Evolutionary conservation across 1,139 yeast genomes (phyloP).

Genomic region (Pichia sp.): DNA sequence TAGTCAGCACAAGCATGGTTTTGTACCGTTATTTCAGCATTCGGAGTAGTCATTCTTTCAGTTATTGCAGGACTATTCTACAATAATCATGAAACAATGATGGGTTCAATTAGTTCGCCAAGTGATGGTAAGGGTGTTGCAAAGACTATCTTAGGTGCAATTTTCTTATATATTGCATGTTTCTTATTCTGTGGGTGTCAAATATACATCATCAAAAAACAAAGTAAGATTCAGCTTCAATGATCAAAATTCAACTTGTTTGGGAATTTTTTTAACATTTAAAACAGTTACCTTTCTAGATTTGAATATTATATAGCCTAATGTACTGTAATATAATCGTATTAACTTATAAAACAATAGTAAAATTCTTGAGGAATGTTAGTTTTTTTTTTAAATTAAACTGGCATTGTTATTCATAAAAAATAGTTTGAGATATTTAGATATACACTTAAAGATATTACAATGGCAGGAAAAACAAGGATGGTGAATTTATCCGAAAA

Average conservation of each 20-base stretch:
- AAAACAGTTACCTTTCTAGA: too few species aligned
- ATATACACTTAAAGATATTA: too few species aligned
- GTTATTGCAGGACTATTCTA: constrained; percentile 79
- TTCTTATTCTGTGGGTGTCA: constrained; percentile 88
- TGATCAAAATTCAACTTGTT: not conserved
- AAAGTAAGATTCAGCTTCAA: constrained; percentile 47
- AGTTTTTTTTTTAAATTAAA: not conserved
- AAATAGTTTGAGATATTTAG: too few species aligned
- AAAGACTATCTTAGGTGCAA: constrained; percentile 83
- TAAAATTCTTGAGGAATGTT: not conserved
- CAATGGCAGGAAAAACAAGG: too few species aligned
- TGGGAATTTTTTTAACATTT: not conserved
- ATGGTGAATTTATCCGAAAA: too few species aligned
- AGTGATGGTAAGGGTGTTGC: constrained; percentile 91
- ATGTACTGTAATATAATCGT: too few species aligned
- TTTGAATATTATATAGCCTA: too few species aligned
- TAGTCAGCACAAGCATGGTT: constrained; percentile 87
- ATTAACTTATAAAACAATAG: not conserved
- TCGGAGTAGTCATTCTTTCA: constrained; percentile 81
- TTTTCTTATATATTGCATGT: constrained; percentile 71
- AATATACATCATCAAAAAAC: constrained; percentile 55
- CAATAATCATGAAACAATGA: constrained; percentile 80
- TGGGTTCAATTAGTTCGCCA: constrained; percentile 88
- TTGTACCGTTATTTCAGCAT: constrained; percentile 87
- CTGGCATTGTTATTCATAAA: too few species aligned